Percentiles rank a stretch among this genome's conserved stretches.
These are phyloP conservation scores for Aspergillus funiculosus DNA, from an alignment of 495 filamentous ascomycete species.

Conservation along the genomic window DNA sequence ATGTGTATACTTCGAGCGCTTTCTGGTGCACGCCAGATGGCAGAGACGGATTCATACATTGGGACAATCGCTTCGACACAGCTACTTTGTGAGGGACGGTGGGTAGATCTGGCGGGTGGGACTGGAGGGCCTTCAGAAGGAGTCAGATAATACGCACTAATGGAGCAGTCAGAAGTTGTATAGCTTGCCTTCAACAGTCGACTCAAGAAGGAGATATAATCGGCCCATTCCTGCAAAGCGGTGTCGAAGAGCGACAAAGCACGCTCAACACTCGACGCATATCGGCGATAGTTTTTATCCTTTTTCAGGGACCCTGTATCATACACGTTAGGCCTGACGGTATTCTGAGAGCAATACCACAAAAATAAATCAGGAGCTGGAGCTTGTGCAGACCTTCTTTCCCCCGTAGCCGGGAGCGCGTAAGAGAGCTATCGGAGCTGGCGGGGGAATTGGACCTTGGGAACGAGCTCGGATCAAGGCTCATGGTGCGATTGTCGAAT, in stretches of 20 bases:
- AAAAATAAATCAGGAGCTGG: not conserved
- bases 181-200: conserved; percentile 75
- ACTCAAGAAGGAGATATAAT: conserved; percentile 96
- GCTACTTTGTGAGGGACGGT: conserved; percentile 76
- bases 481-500: conserved; percentile 50
- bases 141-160: no score
- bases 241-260: conserved; percentile 89
- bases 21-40: conserved; percentile 99
- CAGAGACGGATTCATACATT: conserved; percentile 88
- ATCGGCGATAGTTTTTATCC: conserved; percentile 87
- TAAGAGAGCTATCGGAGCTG: conserved; percentile 70
- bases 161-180: not conserved
- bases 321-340: conserved; percentile 2
- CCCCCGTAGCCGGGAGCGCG: conserved; percentile 50
- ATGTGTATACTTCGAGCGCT: conserved; percentile 85
- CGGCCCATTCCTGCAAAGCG: conserved; percentile 94
- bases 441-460: conserved; percentile 66
- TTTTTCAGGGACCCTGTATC: conserved; percentile 61
- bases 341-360: no score
- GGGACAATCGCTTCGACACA: conserved; percentile 85
- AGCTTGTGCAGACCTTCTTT: conserved; percentile 42
- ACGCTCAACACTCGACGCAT: conserved; percentile 81
- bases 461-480: conserved; percentile 61
- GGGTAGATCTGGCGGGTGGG: conserved; percentile 63
- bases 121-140: conserved; percentile 72